Conservation (phyloP, 306 rosid genomes). For the Malus asiatica region DNA sequence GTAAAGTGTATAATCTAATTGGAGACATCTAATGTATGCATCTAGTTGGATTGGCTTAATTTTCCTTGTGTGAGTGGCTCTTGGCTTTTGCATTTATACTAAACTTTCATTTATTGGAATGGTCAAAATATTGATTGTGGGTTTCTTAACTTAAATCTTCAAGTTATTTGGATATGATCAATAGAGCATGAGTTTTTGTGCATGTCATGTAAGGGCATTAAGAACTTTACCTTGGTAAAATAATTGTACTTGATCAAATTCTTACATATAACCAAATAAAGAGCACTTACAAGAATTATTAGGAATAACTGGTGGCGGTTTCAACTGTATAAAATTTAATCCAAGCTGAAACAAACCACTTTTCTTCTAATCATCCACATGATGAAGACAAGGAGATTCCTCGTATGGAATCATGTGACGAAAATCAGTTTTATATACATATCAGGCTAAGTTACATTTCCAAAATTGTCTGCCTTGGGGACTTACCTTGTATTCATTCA, state of each 20-base stretch:
- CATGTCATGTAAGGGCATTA: background rate
- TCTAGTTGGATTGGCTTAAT: background rate
- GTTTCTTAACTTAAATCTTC: background rate
- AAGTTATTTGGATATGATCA: background rate
- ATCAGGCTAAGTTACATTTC: conserved; percentile 10
- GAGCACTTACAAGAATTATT: background rate
- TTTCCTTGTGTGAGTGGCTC: background rate
- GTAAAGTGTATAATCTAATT: background rate
- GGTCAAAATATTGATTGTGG: background rate
- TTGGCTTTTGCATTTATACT: background rate
- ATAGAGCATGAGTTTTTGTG: background rate
- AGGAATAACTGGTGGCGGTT: conserved; percentile 13
- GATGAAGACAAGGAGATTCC: conserved; percentile 23
- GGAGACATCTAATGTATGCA: background rate
- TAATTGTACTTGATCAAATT: background rate
- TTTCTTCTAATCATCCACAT: conserved; percentile 22
- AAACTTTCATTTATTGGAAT: background rate
- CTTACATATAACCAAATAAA: background rate
- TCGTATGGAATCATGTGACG: conserved; percentile 15
- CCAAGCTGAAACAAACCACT: conserved; percentile 5
- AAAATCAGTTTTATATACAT: background rate
- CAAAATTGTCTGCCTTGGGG: conserved; percentile 26
- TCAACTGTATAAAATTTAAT: conserved; percentile 1
- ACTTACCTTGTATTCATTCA: conserved; percentile 17
- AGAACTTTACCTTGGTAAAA: background rate